phyloP scores from a whole-genome alignment of 345 rosid genomes.

The Passiflora organensis region DNA sequence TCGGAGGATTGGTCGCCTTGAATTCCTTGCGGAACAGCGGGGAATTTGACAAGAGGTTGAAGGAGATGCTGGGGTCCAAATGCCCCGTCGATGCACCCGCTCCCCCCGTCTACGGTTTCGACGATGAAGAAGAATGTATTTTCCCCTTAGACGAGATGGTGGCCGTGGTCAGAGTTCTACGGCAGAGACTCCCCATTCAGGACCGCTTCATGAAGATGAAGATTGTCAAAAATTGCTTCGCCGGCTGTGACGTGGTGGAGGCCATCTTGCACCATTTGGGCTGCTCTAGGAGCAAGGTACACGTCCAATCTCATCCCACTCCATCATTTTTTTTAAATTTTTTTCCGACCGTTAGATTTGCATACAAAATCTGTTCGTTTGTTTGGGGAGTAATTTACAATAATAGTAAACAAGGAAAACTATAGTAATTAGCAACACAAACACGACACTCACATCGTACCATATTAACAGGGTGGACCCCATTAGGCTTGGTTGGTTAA shows the following conservation, averaged over 20 bases:
- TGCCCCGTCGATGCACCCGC: conserved; percentile 60
- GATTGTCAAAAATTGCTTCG: conserved; percentile 76
- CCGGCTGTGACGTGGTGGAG: conserved; percentile 75
- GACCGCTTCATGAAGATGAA: conserved; percentile 87
- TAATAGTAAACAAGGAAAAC: too few relatives aligned
- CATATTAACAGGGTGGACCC: too few relatives aligned
- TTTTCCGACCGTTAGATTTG: too few relatives aligned
- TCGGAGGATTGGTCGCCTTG: conserved; percentile 77
- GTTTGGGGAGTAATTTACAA: too few relatives aligned
- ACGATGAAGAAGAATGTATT: conserved; percentile 32
- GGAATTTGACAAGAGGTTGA: conserved; percentile 46
- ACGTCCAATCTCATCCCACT: not conserved
- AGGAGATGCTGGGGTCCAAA: conserved; percentile 42
- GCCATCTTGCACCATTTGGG: conserved; percentile 53
- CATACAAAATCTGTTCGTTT: too few relatives aligned
- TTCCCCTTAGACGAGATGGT: conserved; percentile 42
- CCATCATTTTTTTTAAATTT: too few relatives aligned
- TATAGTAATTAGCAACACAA: too few relatives aligned
- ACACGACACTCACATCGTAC: too few relatives aligned
- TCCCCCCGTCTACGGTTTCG: conserved; percentile 57
- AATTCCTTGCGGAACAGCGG: conserved; percentile 76
- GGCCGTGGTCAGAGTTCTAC: conserved; percentile 43
- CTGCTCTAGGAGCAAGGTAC: conserved; percentile 75
- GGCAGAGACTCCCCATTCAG: conserved; percentile 68
- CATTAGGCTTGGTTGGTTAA: too few relatives aligned